These are phyloP conservation scores for Albatrellus ellisii DNA, from an alignment of 768 basidiomycete genomes.

Conservation along the genomic window DNA sequence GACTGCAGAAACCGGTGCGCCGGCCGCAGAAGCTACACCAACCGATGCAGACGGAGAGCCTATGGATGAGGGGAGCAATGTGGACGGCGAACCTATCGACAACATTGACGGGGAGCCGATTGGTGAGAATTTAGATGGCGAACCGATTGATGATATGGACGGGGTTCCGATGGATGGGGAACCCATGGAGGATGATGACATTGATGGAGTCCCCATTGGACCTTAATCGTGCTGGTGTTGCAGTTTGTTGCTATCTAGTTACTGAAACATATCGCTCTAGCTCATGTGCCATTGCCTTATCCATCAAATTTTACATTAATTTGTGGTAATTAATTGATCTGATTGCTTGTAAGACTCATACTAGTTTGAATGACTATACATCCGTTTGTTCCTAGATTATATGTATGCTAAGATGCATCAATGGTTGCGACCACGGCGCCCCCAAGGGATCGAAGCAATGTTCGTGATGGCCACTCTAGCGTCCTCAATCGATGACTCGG, in stretches of 20 bases:
- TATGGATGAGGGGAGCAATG: conserved; percentile 31
- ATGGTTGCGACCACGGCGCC: conserved; percentile 8
- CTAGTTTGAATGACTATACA: conserved; percentile 3
- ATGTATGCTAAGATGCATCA: not conserved
- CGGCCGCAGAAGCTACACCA: conserved; percentile 19
- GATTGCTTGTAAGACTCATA: too few species aligned
- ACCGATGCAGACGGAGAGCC: conserved; percentile 29
- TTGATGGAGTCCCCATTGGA: conserved; percentile 22
- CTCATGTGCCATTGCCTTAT: too few species aligned
- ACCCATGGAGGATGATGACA: conserved; percentile 16
- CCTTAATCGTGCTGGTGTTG: conserved; percentile 18
- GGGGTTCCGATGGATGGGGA: conserved; percentile 16
- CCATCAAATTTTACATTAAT: too few species aligned
- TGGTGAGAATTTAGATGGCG: conserved; percentile 28
- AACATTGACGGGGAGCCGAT: conserved; percentile 32
- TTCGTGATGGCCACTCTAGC: conserved; percentile 70
- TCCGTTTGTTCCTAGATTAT: conserved; percentile 2
- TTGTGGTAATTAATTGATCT: too few species aligned
- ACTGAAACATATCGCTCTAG: not conserved
- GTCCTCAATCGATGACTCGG: conserved; percentile 50
- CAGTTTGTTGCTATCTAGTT: not conserved
- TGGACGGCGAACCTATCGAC: conserved; percentile 39
- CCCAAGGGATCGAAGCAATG: conserved; percentile 23
- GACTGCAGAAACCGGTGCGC: conserved; percentile 16
- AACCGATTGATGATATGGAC: conserved; percentile 31